phyloP scores from a whole-genome alignment of 2,329 filamentous ascomycete genomes.

The Ceratocystiopsis minuta region DNA sequence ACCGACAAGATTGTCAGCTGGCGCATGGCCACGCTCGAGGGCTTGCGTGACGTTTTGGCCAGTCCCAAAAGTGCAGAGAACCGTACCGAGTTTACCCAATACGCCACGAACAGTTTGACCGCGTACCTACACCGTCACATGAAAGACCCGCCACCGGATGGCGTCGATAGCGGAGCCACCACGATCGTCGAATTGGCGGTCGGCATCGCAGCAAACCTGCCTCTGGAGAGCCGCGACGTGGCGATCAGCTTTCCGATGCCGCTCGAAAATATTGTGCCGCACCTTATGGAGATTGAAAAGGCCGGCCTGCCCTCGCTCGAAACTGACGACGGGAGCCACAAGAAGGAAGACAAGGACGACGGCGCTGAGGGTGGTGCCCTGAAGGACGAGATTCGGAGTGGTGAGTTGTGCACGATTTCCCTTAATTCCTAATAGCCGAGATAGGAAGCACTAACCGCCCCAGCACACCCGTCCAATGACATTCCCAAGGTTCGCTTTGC shows the following conservation, averaged over 20 bases:
- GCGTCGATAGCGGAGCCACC: slow-evolving; percentile 70
- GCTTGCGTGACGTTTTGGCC: slow-evolving; percentile 54
- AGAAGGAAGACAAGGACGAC: slow-evolving; percentile 19
- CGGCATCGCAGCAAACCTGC: slow-evolving; percentile 68
- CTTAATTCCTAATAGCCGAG: not conserved
- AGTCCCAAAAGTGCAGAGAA: slow-evolving; percentile 48
- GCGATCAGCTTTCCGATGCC: slow-evolving; percentile 72
- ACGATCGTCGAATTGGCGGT: slow-evolving; percentile 90
- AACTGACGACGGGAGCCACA: slow-evolving; percentile 18
- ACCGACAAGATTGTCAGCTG: slow-evolving; percentile 79
- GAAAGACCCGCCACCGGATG: slow-evolving; percentile 56
- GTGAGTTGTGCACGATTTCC: not conserved
- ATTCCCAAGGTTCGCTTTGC: slow-evolving; percentile 50
- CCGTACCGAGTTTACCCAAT: slow-evolving; percentile 49
- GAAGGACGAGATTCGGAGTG: too few relatives aligned
- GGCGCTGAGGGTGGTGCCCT: slow-evolving; percentile 14
- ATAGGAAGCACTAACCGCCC: not conserved
- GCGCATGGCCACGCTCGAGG: slow-evolving; percentile 85
- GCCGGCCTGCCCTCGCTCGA: slow-evolving; percentile 43
- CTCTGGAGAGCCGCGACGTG: slow-evolving; percentile 81
- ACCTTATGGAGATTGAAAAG: slow-evolving; percentile 80
- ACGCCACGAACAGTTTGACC: slow-evolving; percentile 49
- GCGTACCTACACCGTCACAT: slow-evolving; percentile 56
- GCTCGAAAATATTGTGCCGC: slow-evolving; percentile 47
- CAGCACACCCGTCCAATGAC: slow-evolving; percentile 23